A percentile compares a stretch with the other conserved stretches of the same genome.
Evolutionary conservation across 2,329 filamentous ascomycete species (phyloP).

Genomic region (Diaporthe sp.): DNA sequence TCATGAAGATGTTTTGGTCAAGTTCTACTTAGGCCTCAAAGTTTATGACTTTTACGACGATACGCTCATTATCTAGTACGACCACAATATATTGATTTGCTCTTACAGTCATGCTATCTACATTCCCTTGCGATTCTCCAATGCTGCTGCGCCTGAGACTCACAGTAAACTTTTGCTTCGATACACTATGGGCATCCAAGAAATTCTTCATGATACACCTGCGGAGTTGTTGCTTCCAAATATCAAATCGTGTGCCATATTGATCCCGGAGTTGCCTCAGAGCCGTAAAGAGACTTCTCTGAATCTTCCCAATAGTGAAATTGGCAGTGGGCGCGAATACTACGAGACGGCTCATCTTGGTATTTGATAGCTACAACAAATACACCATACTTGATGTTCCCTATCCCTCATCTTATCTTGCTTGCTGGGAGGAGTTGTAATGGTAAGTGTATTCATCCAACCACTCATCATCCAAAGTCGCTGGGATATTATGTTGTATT

Average conservation of each 20-base stretch:
- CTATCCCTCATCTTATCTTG: no score
- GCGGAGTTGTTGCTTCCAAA: not conserved
- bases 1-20: not conserved
- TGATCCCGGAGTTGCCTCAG: no score
- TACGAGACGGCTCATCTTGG: no score
- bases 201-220: not conserved
- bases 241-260: no score
- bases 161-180: not conserved
- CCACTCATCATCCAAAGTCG: not conserved
- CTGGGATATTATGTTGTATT: not conserved
- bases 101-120: not conserved
- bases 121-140: not conserved
- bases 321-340: no score
- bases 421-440: no score
- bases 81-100: not conserved
- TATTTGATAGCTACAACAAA: no score
- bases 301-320: no score
- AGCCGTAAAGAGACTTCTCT: no score
- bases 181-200: not conserved
- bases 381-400: no score
- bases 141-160: not conserved
- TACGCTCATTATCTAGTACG: constrained; percentile 3
- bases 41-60: not conserved
- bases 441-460: no score
- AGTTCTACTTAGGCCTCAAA: not conserved